Conservation (phyloP, 2,329 filamentous ascomycete genomes). For the Aspergillus ochraceus region DNA sequence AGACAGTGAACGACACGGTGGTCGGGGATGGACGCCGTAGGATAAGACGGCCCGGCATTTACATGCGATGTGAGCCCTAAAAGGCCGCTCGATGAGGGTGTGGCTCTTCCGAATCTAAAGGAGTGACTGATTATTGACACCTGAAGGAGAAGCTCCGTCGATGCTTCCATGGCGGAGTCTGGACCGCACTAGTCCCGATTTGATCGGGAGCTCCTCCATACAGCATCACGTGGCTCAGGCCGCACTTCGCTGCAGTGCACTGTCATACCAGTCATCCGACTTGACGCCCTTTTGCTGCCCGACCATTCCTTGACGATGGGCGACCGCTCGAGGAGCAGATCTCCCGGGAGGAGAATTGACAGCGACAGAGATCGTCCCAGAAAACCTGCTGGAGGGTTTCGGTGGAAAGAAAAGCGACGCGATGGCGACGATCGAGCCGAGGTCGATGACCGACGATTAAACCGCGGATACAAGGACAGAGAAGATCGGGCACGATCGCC, state of each 20-base stretch:
- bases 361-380: conserved; percentile 37
- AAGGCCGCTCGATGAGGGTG: not conserved
- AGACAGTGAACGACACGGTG: conserved; percentile 89
- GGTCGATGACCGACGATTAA: conserved; percentile 50
- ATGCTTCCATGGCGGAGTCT: not conserved
- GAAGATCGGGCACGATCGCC: conserved; percentile 35
- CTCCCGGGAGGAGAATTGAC: conserved; percentile 38
- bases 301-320: conserved; percentile 25
- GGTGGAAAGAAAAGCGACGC: conserved; percentile 52
- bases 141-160: not conserved
- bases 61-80: not conserved
- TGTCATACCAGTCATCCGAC: conserved; percentile 19
- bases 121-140: no score
- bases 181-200: conserved; percentile 6
- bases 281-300: conserved; percentile 12
- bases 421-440: conserved; percentile 46
- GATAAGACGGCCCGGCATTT: conserved; percentile 60
- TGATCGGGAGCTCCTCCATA: conserved; percentile 5
- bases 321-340: conserved; percentile 45
- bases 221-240: conserved; percentile 26
- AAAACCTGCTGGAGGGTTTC: conserved; percentile 46
- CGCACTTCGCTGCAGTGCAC: conserved; percentile 17
- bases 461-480: conserved; percentile 48
- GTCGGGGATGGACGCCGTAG: conserved; percentile 68
- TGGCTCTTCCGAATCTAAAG: no score